phyloP scores from a whole-genome alignment of 805 yeast species.

The Debaryomyces hansenii region DNA sequence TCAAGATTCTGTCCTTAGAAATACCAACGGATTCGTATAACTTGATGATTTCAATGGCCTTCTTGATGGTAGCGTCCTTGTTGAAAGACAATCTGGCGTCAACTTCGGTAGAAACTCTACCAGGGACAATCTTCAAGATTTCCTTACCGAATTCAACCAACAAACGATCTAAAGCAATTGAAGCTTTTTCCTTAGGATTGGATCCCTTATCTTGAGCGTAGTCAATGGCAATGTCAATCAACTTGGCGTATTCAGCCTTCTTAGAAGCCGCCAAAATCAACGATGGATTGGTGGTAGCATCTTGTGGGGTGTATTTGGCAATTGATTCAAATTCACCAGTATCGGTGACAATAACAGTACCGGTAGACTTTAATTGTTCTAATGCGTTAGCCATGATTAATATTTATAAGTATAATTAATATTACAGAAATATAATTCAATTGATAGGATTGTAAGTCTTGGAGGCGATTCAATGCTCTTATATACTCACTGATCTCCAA shows the following conservation, averaged over 20 bases:
- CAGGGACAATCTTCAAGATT: slow-evolving; percentile 93
- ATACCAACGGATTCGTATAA: slow-evolving; percentile 86
- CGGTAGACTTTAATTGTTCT: slow-evolving; percentile 91
- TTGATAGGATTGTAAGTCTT: no score
- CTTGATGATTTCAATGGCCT: slow-evolving; percentile 88
- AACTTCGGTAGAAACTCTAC: slow-evolving; percentile 98
- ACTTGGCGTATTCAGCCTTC: slow-evolving; percentile 82
- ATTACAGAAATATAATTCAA: no score
- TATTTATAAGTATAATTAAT: neutral
- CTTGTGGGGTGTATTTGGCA: slow-evolving; percentile 98
- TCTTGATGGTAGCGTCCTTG: slow-evolving; percentile 88
- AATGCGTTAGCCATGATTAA: slow-evolving; percentile 57
- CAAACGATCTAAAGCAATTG: slow-evolving; percentile 83
- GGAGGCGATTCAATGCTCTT: neutral
- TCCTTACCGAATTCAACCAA: slow-evolving; percentile 95
- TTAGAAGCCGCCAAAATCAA: slow-evolving; percentile 93
- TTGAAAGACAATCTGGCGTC: slow-evolving; percentile 98
- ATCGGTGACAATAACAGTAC: slow-evolving; percentile 96
- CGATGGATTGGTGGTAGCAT: slow-evolving; percentile 98
- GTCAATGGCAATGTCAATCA: slow-evolving; percentile 88
- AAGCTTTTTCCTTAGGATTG: slow-evolving; percentile 66
- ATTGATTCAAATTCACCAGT: slow-evolving; percentile 98
- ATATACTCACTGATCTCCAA: neutral
- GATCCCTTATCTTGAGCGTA: slow-evolving; percentile 65
- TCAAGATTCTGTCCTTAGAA: slow-evolving; percentile 83